Conservation (phyloP, 2,329 filamentous ascomycete species). For the Aspergillus spinulosporus region DNA sequence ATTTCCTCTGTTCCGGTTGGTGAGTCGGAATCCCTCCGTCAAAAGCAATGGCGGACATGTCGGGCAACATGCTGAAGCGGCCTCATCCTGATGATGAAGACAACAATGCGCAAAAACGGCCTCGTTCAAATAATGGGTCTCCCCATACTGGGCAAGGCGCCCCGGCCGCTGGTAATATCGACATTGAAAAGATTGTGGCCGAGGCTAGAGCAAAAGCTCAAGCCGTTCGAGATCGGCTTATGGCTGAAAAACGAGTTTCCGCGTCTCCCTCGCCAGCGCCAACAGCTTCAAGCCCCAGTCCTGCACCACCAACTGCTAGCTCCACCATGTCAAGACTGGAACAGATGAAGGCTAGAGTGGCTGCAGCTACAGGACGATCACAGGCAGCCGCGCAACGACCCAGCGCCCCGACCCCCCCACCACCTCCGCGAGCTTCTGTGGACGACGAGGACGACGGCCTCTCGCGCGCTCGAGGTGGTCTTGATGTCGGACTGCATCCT, state of each 20-base stretch:
- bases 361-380: slow-evolving; percentile 65
- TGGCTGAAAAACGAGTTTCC: slow-evolving; percentile 38
- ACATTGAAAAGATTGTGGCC: slow-evolving; percentile 51
- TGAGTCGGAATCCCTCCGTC: slow-evolving; percentile 14
- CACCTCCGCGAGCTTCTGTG: slow-evolving; percentile 46
- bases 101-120: slow-evolving; percentile 47
- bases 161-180: slow-evolving; percentile 38
- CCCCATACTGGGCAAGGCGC: slow-evolving; percentile 43
- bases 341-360: slow-evolving; percentile 75
- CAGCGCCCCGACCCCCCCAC: slow-evolving; percentile 32
- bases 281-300: slow-evolving; percentile 38
- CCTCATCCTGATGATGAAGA: slow-evolving; percentile 51
- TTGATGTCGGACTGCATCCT: slow-evolving; percentile 76
- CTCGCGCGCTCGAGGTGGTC: slow-evolving; percentile 61
- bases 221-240: slow-evolving; percentile 49
- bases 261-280: slow-evolving; percentile 22
- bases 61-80: slow-evolving; percentile 49
- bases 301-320: slow-evolving; percentile 34
- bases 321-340: slow-evolving; percentile 67
- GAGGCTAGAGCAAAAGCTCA: slow-evolving; percentile 52
- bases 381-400: slow-evolving; percentile 48
- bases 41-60: slow-evolving; percentile 44
- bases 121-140: slow-evolving; percentile 53
- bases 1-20: slow-evolving; percentile 10
- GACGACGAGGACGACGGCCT: slow-evolving; percentile 54